Evolutionary conservation across 1,284 basidiomycete species (phyloP).

Genomic region (Leccinum laetum): DNA sequence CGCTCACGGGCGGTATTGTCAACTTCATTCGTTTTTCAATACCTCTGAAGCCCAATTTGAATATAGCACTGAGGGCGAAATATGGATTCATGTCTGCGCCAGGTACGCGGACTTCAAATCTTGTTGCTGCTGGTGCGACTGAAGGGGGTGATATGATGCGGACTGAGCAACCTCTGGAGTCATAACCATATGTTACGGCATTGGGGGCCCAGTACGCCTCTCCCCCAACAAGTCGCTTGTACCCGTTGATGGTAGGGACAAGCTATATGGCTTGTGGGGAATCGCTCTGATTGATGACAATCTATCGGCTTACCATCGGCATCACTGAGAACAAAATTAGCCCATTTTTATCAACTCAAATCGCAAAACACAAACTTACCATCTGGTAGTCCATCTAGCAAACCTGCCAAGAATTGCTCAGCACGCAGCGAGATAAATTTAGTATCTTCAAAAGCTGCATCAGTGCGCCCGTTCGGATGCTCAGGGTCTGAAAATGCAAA

Average conservation of each 20-base stretch:
- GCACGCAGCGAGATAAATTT: slow-evolving; percentile 81
- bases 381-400: slow-evolving; percentile 88
- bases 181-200: slow-evolving; percentile 92
- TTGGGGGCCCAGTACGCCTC: slow-evolving; percentile 97
- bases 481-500: slow-evolving; percentile 64
- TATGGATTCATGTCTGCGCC: slow-evolving; percentile 97
- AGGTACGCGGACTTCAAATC: slow-evolving; percentile 92
- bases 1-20: slow-evolving; percentile 72
- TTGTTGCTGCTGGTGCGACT: slow-evolving; percentile 76
- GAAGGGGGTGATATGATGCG: slow-evolving; percentile 92
- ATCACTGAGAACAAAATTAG: slow-evolving; percentile 45
- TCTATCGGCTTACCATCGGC: slow-evolving; percentile 47
- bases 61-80: slow-evolving; percentile 85
- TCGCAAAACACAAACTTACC: slow-evolving; percentile 45
- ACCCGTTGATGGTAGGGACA: slow-evolving; percentile 96
- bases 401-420: slow-evolving; percentile 93
- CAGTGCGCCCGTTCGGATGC: slow-evolving; percentile 55
- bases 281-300: background rate
- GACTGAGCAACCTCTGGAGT: slow-evolving; percentile 89
- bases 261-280: slow-evolving; percentile 45
- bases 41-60: slow-evolving; percentile 84
- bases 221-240: slow-evolving; percentile 95
- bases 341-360: background rate
- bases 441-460: slow-evolving; percentile 79
- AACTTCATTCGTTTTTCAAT: slow-evolving; percentile 78